Conservation (phyloP, 2,329 filamentous ascomycete genomes). For the Fusarium illudens region DNA sequence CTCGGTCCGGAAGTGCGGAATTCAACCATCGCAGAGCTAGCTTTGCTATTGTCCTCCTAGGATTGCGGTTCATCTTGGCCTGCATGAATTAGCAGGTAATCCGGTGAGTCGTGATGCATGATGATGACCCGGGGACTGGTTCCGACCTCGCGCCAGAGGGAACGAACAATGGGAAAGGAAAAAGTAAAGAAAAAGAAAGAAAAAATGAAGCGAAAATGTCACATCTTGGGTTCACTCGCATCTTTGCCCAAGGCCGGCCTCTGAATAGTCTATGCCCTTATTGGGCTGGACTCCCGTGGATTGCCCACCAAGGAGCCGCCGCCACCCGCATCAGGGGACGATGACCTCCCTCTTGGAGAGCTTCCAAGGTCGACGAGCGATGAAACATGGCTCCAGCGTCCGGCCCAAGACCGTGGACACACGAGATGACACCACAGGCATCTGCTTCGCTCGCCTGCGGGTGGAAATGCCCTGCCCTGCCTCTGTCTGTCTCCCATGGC, state of each 20-base stretch:
- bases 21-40: neutral
- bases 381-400: slow-evolving; percentile 10
- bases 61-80: neutral
- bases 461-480: neutral
- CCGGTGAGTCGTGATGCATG: neutral
- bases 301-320: neutral
- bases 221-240: neutral
- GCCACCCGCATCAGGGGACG: neutral
- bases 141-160: neutral
- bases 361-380: neutral
- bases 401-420: neutral
- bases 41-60: neutral
- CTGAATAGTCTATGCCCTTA: neutral
- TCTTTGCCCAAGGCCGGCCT: neutral
- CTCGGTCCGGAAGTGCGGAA: neutral
- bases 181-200: neutral
- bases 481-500: neutral
- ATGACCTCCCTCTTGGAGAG: neutral
- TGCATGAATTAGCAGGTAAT: neutral
- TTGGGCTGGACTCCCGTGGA: neutral
- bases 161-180: neutral
- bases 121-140: neutral
- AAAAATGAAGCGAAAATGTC: neutral
- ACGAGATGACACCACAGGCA: slow-evolving; percentile 4
- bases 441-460: neutral